Evolutionary conservation across 306 rosid species (phyloP).

Genomic region (Hippophae gyantsensis): DNA sequence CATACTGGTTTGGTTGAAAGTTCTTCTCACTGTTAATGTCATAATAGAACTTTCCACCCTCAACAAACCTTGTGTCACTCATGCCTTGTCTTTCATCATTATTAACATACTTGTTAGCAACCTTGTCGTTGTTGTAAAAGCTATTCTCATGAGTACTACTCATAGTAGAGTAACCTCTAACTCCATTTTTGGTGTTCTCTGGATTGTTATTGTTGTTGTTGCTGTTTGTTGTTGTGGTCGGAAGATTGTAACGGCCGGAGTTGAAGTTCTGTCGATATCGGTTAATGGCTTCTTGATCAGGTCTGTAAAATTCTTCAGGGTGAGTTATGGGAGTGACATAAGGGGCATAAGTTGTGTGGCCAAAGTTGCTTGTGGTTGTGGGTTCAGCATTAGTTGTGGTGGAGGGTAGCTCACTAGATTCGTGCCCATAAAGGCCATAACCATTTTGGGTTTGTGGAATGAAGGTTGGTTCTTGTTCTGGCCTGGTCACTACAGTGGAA

Average conservation of each 20-base stretch:
- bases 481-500: slow-evolving; percentile 13
- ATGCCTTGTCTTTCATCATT: slow-evolving; percentile 57
- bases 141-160: not conserved
- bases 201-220: slow-evolving; percentile 23
- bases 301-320: not conserved
- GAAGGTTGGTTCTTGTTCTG: slow-evolving; percentile 45
- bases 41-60: slow-evolving; percentile 51
- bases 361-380: slow-evolving; percentile 19
- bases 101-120: not conserved
- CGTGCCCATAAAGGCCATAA: slow-evolving; percentile 86
- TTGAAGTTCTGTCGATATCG: too few relatives aligned
- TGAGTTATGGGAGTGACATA: slow-evolving; percentile 13
- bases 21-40: slow-evolving; percentile 28
- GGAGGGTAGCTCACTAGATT: slow-evolving; percentile 41
- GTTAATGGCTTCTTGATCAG: too few relatives aligned
- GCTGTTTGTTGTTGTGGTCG: slow-evolving; percentile 12
- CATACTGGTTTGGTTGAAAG: slow-evolving; percentile 33
- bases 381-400: slow-evolving; percentile 17
- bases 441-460: slow-evolving; percentile 49
- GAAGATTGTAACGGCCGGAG: not conserved
- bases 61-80: slow-evolving; percentile 87
- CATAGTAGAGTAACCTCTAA: slow-evolving; percentile 17
- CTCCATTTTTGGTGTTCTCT: not conserved
- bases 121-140: slow-evolving; percentile 14
- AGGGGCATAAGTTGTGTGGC: slow-evolving; percentile 18